Conservation (phyloP, 176 grass and related monocot species). For the Carex myosuroides region DNA sequence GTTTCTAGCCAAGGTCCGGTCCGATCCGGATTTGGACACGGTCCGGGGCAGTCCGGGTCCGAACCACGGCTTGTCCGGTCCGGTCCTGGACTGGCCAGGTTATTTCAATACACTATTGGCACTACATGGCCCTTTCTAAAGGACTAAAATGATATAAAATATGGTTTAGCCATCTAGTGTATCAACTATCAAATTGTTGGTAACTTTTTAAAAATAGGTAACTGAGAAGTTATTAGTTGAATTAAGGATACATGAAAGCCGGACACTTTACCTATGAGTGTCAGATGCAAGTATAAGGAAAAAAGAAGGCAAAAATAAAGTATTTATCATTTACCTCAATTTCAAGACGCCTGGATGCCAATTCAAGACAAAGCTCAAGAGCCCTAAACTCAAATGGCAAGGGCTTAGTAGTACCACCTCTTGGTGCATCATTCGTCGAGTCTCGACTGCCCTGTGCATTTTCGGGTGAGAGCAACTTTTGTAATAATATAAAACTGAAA, state of each 20-base stretch:
- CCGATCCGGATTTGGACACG: too few species aligned
- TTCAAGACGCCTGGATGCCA: conserved; percentile 33
- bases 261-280: background rate
- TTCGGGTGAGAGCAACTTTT: background rate
- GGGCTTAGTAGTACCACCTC: conserved; percentile 7
- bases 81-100: too few species aligned
- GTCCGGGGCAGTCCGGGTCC: too few species aligned
- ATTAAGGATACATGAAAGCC: background rate
- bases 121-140: background rate
- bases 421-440: background rate
- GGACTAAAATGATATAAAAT: background rate
- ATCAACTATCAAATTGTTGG: background rate
- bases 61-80: too few species aligned
- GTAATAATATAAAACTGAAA: background rate
- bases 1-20: too few species aligned
- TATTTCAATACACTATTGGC: too few species aligned
- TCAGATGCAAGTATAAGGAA: background rate
- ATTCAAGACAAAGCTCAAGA: conserved; percentile 62
- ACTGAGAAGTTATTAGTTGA: background rate
- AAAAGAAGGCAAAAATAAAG: background rate
- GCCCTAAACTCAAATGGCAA: conserved; percentile 66
- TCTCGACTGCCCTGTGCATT: background rate
- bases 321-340: background rate
- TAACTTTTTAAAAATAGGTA: background rate
- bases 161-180: background rate